Evolutionary conservation across 2,329 filamentous ascomycete genomes (phyloP).

Genomic region (Didymella segeticola): DNA sequence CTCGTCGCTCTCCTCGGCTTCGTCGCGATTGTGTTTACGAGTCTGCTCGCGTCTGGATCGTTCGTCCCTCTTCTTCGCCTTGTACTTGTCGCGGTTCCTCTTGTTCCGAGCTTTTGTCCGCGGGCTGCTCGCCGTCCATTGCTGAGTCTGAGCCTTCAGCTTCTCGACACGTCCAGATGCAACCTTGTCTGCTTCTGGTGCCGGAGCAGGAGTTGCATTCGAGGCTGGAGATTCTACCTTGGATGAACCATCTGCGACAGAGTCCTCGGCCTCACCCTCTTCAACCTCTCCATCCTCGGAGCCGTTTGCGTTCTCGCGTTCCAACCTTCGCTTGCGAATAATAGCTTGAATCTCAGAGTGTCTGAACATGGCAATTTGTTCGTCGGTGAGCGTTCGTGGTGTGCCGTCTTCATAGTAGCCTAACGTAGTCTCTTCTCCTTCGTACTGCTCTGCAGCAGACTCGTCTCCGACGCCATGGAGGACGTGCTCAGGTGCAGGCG

Average conservation of each 20-base stretch:
- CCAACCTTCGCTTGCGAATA: slow-evolving; percentile 50
- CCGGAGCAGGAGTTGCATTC: neutral
- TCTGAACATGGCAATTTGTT: slow-evolving; percentile 88
- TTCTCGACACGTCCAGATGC: slow-evolving; percentile 24
- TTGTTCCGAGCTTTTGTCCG: slow-evolving; percentile 36
- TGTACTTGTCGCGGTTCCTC: slow-evolving; percentile 34
- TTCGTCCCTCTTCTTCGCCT: slow-evolving; percentile 33
- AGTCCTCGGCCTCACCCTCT: slow-evolving; percentile 14
- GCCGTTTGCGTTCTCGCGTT: slow-evolving; percentile 29
- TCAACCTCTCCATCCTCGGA: slow-evolving; percentile 24
- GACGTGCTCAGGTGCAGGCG: slow-evolving; percentile 44
- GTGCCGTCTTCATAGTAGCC: slow-evolving; percentile 87
- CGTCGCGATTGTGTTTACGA: slow-evolving; percentile 19
- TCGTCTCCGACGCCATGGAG: slow-evolving; percentile 30
- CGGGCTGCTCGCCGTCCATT: slow-evolving; percentile 37
- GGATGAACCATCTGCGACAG: neutral
- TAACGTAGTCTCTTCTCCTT: slow-evolving; percentile 68
- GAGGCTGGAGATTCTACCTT: neutral
- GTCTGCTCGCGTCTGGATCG: slow-evolving; percentile 27
- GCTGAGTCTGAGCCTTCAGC: slow-evolving; percentile 29
- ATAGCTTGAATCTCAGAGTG: slow-evolving; percentile 84
- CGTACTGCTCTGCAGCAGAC: slow-evolving; percentile 28
- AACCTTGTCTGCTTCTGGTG: slow-evolving; percentile 17
- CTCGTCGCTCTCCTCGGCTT: slow-evolving; percentile 45
- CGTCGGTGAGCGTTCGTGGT: slow-evolving; percentile 88